Evolutionary conservation across 2,329 filamentous ascomycete genomes (phyloP), one percentile per base, ranked within the genome.

Genomic region (Fusarium beomiforme): DNA sequence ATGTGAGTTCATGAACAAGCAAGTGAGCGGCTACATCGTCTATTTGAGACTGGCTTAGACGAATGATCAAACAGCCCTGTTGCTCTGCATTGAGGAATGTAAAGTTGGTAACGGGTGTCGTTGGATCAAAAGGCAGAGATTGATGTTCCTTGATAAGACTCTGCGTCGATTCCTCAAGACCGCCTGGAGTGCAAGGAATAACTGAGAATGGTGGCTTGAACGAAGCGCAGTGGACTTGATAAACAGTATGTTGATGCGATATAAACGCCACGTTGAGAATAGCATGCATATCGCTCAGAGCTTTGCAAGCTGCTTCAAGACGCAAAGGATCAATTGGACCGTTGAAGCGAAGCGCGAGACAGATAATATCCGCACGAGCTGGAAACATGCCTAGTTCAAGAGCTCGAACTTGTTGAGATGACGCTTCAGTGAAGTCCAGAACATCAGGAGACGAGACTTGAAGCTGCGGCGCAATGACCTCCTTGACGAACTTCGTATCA

Each of bases 261-360:
- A 86, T 80, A 59, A 90, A 90, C 0, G 85, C 83, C 0, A 88
- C 89, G 24, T 87, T 85, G 11, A 90, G 80, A 31, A 87, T 85
- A 0, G 85, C 83, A 43, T 88, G 86, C 37, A 85, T 79, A 36
- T 77, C 77, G 0, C 79, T 78, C 12, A 88, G 79, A 16, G 81
- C 80, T 24, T 80, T 78, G 69, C 85, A 87, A 0, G 85, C 84
- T 2, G 81, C 79, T 63, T 87, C 82, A 3, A 88, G 81, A 64
- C 82, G 83, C 43, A 81, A 79, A 46, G 77, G 71, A 33, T 83
- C 79, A 0, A 87, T 71, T 0, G 80, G 75, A 0, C 85, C 85
- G 26, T 79, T 83, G 76, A 86, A 85, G 36, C 81, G 83, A 64
- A 89, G 81, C 3, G 85, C 76, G 6, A 88, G 78, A 70, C 86